Conservation (phyloP, 2,329 filamentous ascomycete species). For the Phyllosticta citriasiana region DNA sequence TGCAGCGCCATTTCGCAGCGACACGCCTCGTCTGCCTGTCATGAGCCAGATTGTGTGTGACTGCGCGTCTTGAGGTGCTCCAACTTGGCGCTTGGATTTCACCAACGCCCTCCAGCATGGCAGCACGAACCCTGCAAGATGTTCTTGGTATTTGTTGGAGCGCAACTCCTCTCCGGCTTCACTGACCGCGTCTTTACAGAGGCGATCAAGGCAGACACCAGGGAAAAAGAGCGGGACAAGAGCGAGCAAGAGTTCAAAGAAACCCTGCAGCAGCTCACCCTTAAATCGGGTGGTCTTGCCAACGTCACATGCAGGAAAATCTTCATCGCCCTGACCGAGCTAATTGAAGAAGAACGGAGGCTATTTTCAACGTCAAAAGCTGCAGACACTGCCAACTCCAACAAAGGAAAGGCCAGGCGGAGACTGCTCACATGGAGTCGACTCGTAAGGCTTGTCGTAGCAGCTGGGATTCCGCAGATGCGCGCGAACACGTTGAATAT, state of each 20-base stretch:
- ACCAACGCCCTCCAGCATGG: neutral
- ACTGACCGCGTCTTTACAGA: neutral
- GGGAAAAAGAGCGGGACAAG: constrained; percentile 35
- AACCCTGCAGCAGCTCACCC: constrained; percentile 37
- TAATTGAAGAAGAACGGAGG: neutral
- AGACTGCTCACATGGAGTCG: neutral
- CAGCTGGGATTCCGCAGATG: constrained; percentile 34
- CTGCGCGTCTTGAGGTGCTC: neutral
- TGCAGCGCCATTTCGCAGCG: neutral
- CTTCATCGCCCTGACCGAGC: constrained; percentile 48
- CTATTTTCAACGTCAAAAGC: neutral
- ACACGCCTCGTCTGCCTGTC: neutral
- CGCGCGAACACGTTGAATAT: constrained; percentile 69
- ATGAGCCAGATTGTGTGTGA: neutral
- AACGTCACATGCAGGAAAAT: constrained; percentile 76
- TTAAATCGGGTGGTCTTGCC: constrained; percentile 40
- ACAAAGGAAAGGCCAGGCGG: neutral
- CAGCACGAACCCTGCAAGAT: neutral
- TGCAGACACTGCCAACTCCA: neutral
- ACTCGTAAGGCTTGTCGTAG: neutral
- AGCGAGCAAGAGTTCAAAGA: constrained; percentile 47
- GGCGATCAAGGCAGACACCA: constrained; percentile 6
- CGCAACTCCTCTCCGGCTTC: neutral
- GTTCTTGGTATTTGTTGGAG: neutral
- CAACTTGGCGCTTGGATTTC: neutral